Conservation (phyloP, 148 eudicot genomes). For the Rhododendron ferrugineum region DNA sequence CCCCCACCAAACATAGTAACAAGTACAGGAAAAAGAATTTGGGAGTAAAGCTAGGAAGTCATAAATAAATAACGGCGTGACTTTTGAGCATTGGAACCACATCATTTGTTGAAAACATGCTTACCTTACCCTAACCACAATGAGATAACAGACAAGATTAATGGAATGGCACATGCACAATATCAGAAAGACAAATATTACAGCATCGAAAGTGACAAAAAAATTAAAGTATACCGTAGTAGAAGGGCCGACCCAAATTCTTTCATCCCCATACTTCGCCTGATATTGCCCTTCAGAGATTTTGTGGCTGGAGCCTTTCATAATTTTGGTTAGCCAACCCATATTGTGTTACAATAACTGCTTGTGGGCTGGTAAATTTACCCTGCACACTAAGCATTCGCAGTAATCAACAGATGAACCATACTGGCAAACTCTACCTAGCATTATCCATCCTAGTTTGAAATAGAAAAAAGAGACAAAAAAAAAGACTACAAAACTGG, state of each 20-base stretch:
- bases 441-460: background rate
- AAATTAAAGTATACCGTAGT: slow-evolving; percentile 13
- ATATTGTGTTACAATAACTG: slow-evolving; percentile 26
- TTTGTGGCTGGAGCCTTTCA: slow-evolving; percentile 59
- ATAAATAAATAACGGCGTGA: background rate
- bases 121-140: background rate
- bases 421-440: background rate
- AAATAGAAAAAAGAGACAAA: background rate
- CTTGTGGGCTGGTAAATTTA: slow-evolving; percentile 20
- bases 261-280: background rate
- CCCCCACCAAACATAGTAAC: slow-evolving; percentile 7
- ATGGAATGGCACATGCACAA: background rate
- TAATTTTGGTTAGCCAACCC: slow-evolving; percentile 88
- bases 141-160: background rate
- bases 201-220: background rate
- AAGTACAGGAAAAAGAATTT: background rate
- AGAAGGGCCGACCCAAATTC: background rate
- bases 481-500: background rate
- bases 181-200: background rate
- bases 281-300: slow-evolving; percentile 57
- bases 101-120: background rate
- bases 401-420: background rate
- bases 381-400: background rate
- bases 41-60: background rate
- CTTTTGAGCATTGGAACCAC: background rate